A percentile compares a stretch with the other conserved stretches of the same genome.
Evolutionary conservation across 768 basidiomycete genomes (phyloP).

Genomic region (Leccinum obscurum): DNA sequence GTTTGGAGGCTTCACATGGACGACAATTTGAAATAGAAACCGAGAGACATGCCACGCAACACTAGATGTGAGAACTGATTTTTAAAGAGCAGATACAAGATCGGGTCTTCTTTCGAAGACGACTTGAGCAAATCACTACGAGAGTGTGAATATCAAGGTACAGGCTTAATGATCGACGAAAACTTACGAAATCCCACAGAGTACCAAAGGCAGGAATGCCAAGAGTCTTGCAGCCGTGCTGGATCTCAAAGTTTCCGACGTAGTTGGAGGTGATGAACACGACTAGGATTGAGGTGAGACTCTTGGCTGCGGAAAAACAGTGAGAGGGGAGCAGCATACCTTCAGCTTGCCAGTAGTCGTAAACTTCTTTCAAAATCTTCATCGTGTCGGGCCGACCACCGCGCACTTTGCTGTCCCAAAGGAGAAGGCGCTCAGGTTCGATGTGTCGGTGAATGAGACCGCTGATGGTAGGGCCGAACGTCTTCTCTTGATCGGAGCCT

Average conservation of each 20-base stretch:
- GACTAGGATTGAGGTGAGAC: conserved; percentile 37
- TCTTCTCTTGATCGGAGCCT: conserved; percentile 83
- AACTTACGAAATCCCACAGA: conserved; percentile 64
- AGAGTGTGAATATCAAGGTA: conserved; percentile 6
- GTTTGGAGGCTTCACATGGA: conserved; percentile 7
- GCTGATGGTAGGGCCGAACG: conserved; percentile 78
- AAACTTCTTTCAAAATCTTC: conserved; percentile 71
- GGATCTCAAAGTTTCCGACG: conserved; percentile 75
- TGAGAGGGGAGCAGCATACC: conserved; percentile 35
- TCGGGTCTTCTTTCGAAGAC: background rate
- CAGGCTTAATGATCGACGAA: conserved; percentile 3
- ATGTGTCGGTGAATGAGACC: conserved; percentile 71
- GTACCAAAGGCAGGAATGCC: conserved; percentile 70
- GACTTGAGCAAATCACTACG: conserved; percentile 22
- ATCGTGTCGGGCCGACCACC: conserved; percentile 78
- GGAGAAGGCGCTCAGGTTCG: conserved; percentile 67
- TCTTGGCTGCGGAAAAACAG: background rate
- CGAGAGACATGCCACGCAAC: conserved; percentile 6
- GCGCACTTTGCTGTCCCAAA: conserved; percentile 77
- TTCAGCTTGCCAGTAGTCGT: conserved; percentile 71
- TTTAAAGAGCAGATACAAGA: background rate
- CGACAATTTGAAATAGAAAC: conserved; percentile 6
- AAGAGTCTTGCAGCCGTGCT: conserved; percentile 71
- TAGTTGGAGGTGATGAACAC: conserved; percentile 87
- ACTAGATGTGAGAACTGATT: conserved; percentile 6